Percentiles rank a stretch among this genome's conserved stretches.
Conservation (phyloP, 805 yeast genomes). For the Saturnispora hagleri region DNA sequence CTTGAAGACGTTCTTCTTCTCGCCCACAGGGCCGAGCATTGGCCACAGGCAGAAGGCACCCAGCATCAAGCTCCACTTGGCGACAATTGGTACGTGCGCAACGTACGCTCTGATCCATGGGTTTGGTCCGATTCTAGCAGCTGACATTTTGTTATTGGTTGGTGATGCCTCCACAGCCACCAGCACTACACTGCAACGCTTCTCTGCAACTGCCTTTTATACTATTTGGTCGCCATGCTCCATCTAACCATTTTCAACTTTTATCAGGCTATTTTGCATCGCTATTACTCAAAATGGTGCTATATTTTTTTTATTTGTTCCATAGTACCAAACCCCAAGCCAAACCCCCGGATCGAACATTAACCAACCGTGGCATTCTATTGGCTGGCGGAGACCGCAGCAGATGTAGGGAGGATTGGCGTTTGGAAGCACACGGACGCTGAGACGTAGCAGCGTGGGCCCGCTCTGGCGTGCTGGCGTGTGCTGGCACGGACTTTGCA, state of each 20-base stretch:
- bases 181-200: background rate
- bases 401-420: background rate
- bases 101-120: conserved; percentile 20
- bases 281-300: background rate
- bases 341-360: background rate
- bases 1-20: conserved; percentile 23
- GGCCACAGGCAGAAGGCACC: conserved; percentile 27
- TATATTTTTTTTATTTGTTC: background rate
- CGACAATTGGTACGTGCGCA: conserved; percentile 21
- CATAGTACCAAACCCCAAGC: background rate
- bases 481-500: too few relatives aligned
- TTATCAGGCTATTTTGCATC: background rate
- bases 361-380: background rate
- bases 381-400: background rate
- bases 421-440: too few relatives aligned
- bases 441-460: too few relatives aligned
- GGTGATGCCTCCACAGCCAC: background rate
- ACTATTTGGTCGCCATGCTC: background rate
- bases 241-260: background rate
- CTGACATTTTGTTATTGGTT: conserved; percentile 12
- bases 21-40: conserved; percentile 12
- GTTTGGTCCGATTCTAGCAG: conserved; percentile 28
- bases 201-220: background rate
- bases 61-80: conserved; percentile 21
- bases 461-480: too few relatives aligned